Percentiles rank a stretch among this genome's conserved stretches.
These are phyloP conservation scores for Gentiana straminea DNA, from an alignment of 257 asterid genomes.

Conservation along the genomic window DNA sequence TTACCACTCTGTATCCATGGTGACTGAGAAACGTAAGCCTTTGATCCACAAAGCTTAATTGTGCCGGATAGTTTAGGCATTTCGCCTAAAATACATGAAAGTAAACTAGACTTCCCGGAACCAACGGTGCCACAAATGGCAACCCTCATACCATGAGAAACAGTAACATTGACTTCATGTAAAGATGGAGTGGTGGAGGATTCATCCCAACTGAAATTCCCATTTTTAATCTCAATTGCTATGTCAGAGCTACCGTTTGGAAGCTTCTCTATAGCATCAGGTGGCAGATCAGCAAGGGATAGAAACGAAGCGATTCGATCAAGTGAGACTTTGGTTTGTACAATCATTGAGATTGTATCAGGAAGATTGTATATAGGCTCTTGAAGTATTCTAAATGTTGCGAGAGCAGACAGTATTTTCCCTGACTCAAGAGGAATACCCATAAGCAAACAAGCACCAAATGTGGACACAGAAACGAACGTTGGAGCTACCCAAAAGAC, in stretches of 20 bases:
- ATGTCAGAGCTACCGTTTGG: slow-evolving; percentile 32
- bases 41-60: slow-evolving; percentile 42
- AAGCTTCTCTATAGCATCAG: slow-evolving; percentile 49
- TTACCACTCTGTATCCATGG: slow-evolving; percentile 93
- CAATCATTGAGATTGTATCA: slow-evolving; percentile 66
- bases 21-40: slow-evolving; percentile 79
- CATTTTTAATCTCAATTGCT: slow-evolving; percentile 55
- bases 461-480: slow-evolving; percentile 58
- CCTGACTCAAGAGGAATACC: slow-evolving; percentile 84
- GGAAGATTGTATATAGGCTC: slow-evolving; percentile 77
- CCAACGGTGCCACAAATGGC: slow-evolving; percentile 96
- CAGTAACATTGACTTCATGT: slow-evolving; percentile 43
- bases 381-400: slow-evolving; percentile 85
- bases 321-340: slow-evolving; percentile 90
- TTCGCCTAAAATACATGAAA: slow-evolving; percentile 69
- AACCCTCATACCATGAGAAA: slow-evolving; percentile 61
- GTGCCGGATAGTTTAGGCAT: slow-evolving; percentile 65
- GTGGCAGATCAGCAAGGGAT: slow-evolving; percentile 62
- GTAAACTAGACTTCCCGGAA: slow-evolving; percentile 87
- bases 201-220: slow-evolving; percentile 64
- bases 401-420: slow-evolving; percentile 77
- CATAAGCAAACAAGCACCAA: slow-evolving; percentile 65
- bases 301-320: slow-evolving; percentile 79
- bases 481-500: slow-evolving; percentile 81
- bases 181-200: slow-evolving; percentile 43